phyloP scores from a whole-genome alignment of 1,284 basidiomycete genomes.

The Pascua sp. region DNA sequence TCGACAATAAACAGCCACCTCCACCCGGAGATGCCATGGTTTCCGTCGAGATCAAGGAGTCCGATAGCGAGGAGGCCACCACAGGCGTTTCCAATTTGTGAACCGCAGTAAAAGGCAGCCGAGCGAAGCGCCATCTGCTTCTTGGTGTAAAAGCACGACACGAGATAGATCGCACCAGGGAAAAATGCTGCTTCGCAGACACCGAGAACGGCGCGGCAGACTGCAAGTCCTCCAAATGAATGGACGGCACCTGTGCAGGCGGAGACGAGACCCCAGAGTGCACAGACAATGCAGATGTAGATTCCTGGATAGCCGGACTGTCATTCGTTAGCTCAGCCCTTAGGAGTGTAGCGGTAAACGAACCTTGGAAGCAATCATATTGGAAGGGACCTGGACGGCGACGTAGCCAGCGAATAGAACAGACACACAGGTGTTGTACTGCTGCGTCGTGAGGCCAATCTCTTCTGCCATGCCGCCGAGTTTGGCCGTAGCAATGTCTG shows the following conservation, averaged over 20 bases:
- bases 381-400: slow-evolving; percentile 37
- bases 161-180: slow-evolving; percentile 27
- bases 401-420: slow-evolving; percentile 48
- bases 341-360: no score
- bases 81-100: slow-evolving; percentile 46
- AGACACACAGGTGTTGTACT: slow-evolving; percentile 47
- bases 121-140: slow-evolving; percentile 35
- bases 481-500: slow-evolving; percentile 31
- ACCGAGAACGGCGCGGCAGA: slow-evolving; percentile 35
- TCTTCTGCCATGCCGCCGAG: slow-evolving; percentile 30
- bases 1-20: slow-evolving; percentile 28
- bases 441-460: slow-evolving; percentile 27
- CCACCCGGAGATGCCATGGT: slow-evolving; percentile 38
- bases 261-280: slow-evolving; percentile 39
- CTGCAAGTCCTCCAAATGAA: slow-evolving; percentile 31
- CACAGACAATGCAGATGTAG: slow-evolving; percentile 33
- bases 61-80: slow-evolving; percentile 42
- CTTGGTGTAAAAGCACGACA: slow-evolving; percentile 36
- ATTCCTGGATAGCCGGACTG: neutral
- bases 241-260: slow-evolving; percentile 35
- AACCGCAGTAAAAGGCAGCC: slow-evolving; percentile 43
- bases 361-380: slow-evolving; percentile 31
- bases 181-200: slow-evolving; percentile 31
- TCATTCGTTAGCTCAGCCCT: neutral
- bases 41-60: slow-evolving; percentile 31